phyloP scores from a whole-genome alignment of 2,329 filamentous ascomycete species.

The Aspergillus udagawae region DNA sequence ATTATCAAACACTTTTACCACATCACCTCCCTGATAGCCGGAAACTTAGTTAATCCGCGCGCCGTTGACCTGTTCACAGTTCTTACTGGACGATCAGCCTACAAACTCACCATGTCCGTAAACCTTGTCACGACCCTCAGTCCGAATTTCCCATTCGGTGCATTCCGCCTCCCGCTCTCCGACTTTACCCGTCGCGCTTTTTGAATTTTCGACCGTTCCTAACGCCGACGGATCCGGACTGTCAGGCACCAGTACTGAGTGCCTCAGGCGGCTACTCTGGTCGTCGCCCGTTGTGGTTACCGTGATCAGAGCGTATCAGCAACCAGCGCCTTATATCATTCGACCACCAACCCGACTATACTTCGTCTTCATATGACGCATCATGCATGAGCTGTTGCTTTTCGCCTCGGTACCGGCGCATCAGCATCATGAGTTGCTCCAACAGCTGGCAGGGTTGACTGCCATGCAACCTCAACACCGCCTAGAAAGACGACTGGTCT shows the following conservation, averaged over 20 bases:
- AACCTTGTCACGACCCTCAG: background rate
- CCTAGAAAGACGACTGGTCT: conserved; percentile 55
- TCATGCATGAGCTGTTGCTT: conserved; percentile 61
- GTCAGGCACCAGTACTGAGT: background rate
- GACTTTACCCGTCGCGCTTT: background rate
- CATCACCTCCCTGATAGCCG: background rate
- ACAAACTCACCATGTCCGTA: background rate
- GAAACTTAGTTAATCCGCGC: background rate
- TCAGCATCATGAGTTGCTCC: conserved; percentile 58
- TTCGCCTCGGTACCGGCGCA: conserved; percentile 55
- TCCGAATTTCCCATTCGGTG: background rate
- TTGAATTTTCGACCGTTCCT: background rate
- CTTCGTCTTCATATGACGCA: conserved; percentile 46
- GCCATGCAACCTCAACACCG: conserved; percentile 57
- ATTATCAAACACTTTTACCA: background rate
- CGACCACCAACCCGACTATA: conserved; percentile 1
- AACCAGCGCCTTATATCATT: background rate
- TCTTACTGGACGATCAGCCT: background rate
- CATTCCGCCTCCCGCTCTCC: background rate
- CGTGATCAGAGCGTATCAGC: background rate
- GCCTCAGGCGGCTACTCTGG: background rate
- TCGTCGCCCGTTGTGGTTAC: background rate
- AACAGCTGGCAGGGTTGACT: conserved; percentile 58
- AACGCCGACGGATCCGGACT: background rate
- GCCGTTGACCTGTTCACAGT: too few relatives aligned